Evolutionary conservation across 352 stramenopile genomes (phyloP), one percentile per base, ranked within the genome.

Genomic region (Pythium periplocum): DNA sequence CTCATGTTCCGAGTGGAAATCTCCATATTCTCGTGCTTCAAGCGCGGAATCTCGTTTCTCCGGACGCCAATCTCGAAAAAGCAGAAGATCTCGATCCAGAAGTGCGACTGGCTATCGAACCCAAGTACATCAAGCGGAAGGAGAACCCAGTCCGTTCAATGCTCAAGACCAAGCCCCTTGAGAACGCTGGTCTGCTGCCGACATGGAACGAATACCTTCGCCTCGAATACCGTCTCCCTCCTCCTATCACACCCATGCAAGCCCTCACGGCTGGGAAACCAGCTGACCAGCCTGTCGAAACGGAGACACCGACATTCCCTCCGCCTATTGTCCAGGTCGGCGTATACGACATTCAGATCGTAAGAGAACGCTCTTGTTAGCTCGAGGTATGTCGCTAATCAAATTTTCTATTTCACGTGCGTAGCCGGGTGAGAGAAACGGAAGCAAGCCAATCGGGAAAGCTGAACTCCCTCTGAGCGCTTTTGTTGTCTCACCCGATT

Each of bases 341-440:
- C 6, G 55, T 83, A 2, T 81, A 71, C 43, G 73, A 81, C 36
- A 73, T 83, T 45, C 56, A 83, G 71, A 66, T 78, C 46, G 73
- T 83, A 71, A 32, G 68, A 73, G n/a, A 31, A n/a, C 31, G 12
- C 4, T 43, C 3, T 59, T 26, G 17, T 0, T 26, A 26, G 32
- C 4, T 6, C 5, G 5, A 31, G 42, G 9, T 35, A 37, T 32
- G 17, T 46, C 2, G 5, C 40, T 42, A 32, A 44, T 38, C 45
- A 17, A 8, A 51, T 37, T 36, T 60, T 36, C 57, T 52, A 9
- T n/a, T 17, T 41, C 53, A 33, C 30, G 56, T 4, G 36, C 46
- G 33, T 54, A 83, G 73, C 73, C 71, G 45, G 73, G 73, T 4
- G 73, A 83, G 57, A 62, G 59, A 3, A 64, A 54, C 32, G 63